A percentile compares a stretch with the other conserved stretches of the same genome.
Evolutionary conservation across 148 eudicot genomes (phyloP).

Genomic region (Linanthus parryae): DNA sequence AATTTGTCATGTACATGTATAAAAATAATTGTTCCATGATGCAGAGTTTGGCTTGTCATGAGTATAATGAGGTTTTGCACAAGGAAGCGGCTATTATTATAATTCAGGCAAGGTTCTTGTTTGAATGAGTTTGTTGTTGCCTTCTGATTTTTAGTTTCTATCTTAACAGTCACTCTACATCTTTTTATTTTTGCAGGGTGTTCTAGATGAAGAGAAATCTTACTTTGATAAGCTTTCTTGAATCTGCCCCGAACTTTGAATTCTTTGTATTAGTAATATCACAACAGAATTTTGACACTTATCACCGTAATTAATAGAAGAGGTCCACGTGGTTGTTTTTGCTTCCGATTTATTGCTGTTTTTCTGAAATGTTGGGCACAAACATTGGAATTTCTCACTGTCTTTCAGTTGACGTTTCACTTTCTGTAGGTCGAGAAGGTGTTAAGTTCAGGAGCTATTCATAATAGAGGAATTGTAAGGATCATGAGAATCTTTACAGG

Average conservation of each 20-base stretch:
- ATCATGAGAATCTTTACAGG: too few species aligned
- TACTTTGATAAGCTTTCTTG: slow-evolving; percentile 3
- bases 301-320: neutral
- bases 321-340: too few species aligned
- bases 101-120: slow-evolving; percentile 46
- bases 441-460: too few species aligned
- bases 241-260: neutral
- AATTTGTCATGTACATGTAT: neutral
- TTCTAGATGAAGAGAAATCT: slow-evolving; percentile 32
- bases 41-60: slow-evolving; percentile 73
- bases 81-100: slow-evolving; percentile 88
- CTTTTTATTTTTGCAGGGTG: slow-evolving; percentile 31
- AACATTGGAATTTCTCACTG: too few species aligned
- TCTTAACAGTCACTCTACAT: neutral
- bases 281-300: too few species aligned
- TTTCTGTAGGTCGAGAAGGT: too few species aligned
- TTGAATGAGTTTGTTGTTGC: neutral
- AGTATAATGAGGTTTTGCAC: slow-evolving; percentile 89
- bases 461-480: too few species aligned
- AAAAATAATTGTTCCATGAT: neutral
- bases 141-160: neutral
- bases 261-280: neutral
- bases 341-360: too few species aligned
- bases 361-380: too few species aligned
- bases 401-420: too few species aligned